These are phyloP conservation scores for Boletus rubropictus DNA, from an alignment of 768 basidiomycete species.

Conservation along the genomic window DNA sequence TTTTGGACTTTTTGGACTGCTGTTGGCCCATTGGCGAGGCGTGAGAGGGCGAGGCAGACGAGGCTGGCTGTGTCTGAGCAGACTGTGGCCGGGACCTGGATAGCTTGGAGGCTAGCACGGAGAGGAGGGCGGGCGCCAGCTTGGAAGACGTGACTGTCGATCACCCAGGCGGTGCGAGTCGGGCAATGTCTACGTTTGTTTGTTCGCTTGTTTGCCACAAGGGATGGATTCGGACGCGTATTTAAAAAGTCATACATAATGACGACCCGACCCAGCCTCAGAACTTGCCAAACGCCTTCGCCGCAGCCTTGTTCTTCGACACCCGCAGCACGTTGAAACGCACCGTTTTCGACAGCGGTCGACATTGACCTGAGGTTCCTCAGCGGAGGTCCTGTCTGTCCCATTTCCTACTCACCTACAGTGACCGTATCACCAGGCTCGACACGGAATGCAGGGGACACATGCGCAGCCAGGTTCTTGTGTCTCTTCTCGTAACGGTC, in stretches of 20 bases:
- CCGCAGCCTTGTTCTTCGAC: constrained; percentile 83
- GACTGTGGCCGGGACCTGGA: constrained; percentile 68
- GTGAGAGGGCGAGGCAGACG: constrained; percentile 34
- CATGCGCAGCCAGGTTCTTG: constrained; percentile 96
- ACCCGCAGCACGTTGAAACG: constrained; percentile 99
- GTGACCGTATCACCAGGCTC: constrained; percentile 92
- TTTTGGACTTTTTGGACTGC: constrained; percentile 77
- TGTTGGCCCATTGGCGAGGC: constrained; percentile 72
- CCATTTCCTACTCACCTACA: constrained; percentile 61
- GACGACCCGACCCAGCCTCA: constrained; percentile 30
- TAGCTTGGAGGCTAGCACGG: constrained; percentile 66
- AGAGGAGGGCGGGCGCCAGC: constrained; percentile 80
- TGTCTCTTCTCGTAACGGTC: constrained; percentile 99
- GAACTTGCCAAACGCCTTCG: constrained; percentile 95
- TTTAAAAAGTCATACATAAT: constrained; percentile 23
- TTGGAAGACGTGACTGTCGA: constrained; percentile 36
- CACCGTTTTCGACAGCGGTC: constrained; percentile 97
- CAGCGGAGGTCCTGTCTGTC: not conserved
- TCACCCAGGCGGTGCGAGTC: constrained; percentile 25
- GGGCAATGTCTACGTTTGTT: constrained; percentile 27
- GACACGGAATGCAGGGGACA: constrained; percentile 98
- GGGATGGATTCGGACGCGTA: not conserved
- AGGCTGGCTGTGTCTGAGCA: constrained; percentile 60
- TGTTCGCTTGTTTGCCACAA: constrained; percentile 29
- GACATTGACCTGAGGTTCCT: constrained; percentile 76